Conservation (phyloP, 2,329 filamentous ascomycete species). For the Diaporthe destruens region DNA sequence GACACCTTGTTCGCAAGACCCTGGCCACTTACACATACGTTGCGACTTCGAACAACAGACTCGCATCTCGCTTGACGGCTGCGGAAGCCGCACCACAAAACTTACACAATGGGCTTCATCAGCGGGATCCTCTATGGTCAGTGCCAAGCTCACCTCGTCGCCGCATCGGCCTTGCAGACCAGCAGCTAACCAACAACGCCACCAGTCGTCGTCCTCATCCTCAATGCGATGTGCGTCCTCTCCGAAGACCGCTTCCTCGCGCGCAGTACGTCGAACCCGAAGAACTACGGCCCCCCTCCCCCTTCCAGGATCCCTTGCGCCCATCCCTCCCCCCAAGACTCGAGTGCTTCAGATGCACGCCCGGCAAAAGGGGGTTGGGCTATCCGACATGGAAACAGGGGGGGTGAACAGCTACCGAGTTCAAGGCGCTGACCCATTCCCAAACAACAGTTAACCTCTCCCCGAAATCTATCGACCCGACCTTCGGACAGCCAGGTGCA, state of each 20-base stretch:
- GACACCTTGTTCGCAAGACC: slow-evolving; percentile 28
- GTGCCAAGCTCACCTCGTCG: slow-evolving; percentile 31
- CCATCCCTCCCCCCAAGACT: neutral
- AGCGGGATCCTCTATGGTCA: slow-evolving; percentile 80
- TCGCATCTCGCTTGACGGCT: slow-evolving; percentile 10
- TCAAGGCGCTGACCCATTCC: slow-evolving; percentile 43
- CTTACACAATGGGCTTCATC: slow-evolving; percentile 74
- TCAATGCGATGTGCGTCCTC: slow-evolving; percentile 93
- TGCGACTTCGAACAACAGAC: neutral
- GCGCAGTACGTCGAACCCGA: slow-evolving; percentile 70
- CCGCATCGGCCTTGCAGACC: slow-evolving; percentile 8
- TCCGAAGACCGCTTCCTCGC: slow-evolving; percentile 95
- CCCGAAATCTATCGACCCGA: slow-evolving; percentile 75
- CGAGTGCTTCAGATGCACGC: neutral
- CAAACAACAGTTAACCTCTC: slow-evolving; percentile 84
- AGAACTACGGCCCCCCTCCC: neutral
- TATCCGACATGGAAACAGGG: neutral
- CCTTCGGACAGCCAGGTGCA: slow-evolving; percentile 76
- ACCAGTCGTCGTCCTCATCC: slow-evolving; percentile 83
- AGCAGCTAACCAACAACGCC: slow-evolving; percentile 12
- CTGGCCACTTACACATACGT: slow-evolving; percentile 15
- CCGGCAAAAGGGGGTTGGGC: neutral
- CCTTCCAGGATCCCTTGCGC: neutral
- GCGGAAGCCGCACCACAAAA: slow-evolving; percentile 32
- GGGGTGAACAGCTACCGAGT: neutral